These are phyloP conservation scores for Yamadazyma sp. DNA, from an alignment of 1,139 yeast species.

Conservation along the genomic window DNA sequence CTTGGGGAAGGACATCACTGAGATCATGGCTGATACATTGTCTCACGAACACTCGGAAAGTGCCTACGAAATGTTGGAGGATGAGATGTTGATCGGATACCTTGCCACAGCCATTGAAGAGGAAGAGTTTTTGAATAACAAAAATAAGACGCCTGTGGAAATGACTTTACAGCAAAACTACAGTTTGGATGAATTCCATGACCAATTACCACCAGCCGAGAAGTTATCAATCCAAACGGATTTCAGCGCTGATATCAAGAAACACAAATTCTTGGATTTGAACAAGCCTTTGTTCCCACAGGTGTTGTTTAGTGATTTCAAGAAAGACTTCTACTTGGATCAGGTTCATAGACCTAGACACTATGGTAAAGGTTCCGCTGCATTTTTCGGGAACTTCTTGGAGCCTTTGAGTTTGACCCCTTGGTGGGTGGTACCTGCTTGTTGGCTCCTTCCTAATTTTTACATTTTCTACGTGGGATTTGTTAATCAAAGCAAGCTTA, in stretches of 20 bases:
- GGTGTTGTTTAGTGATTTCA: slow-evolving; percentile 68
- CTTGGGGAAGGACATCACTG: slow-evolving; percentile 84
- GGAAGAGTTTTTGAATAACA: slow-evolving; percentile 41
- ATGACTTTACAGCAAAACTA: slow-evolving; percentile 30
- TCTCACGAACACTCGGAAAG: slow-evolving; percentile 81
- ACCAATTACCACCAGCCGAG: slow-evolving; percentile 68
- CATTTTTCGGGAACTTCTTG: slow-evolving; percentile 51
- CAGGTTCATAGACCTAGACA: slow-evolving; percentile 98
- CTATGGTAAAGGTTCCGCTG: slow-evolving; percentile 81
- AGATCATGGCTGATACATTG: slow-evolving; percentile 65
- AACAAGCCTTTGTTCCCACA: slow-evolving; percentile 79
- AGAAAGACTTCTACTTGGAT: slow-evolving; percentile 87
- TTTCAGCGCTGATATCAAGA: slow-evolving; percentile 62
- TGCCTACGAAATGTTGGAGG: slow-evolving; percentile 88
- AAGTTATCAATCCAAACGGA: slow-evolving; percentile 79
- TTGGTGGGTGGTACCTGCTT: slow-evolving; percentile 73
- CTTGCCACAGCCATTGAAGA: slow-evolving; percentile 49
- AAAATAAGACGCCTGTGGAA: slow-evolving; percentile 43
- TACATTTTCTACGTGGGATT: slow-evolving; percentile 47
- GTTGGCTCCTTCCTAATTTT: slow-evolving; percentile 83
- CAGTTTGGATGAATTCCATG: slow-evolving; percentile 48
- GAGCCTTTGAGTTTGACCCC: slow-evolving; percentile 51
- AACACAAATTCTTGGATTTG: slow-evolving; percentile 85
- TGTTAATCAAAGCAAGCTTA: slow-evolving; percentile 32
- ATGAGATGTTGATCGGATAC: slow-evolving; percentile 53